phyloP scores from a whole-genome alignment of 2,329 filamentous ascomycete genomes.

The Coleophoma cylindrospora region DNA sequence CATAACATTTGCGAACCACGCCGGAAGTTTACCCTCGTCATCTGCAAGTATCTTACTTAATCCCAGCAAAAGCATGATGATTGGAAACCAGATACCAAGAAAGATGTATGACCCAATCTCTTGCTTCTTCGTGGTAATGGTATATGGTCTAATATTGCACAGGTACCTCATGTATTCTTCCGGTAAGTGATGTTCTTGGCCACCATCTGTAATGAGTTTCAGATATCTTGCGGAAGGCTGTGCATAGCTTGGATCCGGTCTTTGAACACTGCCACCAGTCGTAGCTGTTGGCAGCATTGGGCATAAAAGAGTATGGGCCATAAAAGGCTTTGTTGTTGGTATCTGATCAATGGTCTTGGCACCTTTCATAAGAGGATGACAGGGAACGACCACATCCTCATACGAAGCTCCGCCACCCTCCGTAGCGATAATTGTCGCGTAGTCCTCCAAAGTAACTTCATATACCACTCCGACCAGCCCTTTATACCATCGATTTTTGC shows the following conservation, averaged over 20 bases:
- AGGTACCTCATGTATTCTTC: slow-evolving; percentile 73
- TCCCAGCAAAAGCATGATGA: slow-evolving; percentile 48
- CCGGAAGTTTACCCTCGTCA: slow-evolving; percentile 61
- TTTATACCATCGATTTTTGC: slow-evolving; percentile 66
- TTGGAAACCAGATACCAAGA: slow-evolving; percentile 50
- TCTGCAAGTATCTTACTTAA: slow-evolving; percentile 49
- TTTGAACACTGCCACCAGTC: slow-evolving; percentile 22
- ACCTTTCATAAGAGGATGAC: slow-evolving; percentile 59
- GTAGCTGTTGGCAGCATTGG: slow-evolving; percentile 33
- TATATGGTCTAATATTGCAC: slow-evolving; percentile 63
- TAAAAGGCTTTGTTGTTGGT: slow-evolving; percentile 62
- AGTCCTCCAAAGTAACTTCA: slow-evolving; percentile 82
- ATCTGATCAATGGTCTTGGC: slow-evolving; percentile 56
- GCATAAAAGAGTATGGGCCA: slow-evolving; percentile 80
- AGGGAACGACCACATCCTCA: slow-evolving; percentile 75
- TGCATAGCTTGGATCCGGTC: slow-evolving; percentile 66
- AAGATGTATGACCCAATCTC: slow-evolving; percentile 60
- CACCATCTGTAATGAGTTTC: slow-evolving; percentile 73
- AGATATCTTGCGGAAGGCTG: slow-evolving; percentile 83
- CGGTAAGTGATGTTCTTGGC: slow-evolving; percentile 74
- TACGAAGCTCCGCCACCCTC: slow-evolving; percentile 88
- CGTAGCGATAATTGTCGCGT: slow-evolving; percentile 78
- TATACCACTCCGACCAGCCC: slow-evolving; percentile 92
- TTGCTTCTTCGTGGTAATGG: slow-evolving; percentile 62
- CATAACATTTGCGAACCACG: slow-evolving; percentile 55